phyloP scores from a whole-genome alignment of 106 monocot species.

The Gastrodia elata region DNA sequence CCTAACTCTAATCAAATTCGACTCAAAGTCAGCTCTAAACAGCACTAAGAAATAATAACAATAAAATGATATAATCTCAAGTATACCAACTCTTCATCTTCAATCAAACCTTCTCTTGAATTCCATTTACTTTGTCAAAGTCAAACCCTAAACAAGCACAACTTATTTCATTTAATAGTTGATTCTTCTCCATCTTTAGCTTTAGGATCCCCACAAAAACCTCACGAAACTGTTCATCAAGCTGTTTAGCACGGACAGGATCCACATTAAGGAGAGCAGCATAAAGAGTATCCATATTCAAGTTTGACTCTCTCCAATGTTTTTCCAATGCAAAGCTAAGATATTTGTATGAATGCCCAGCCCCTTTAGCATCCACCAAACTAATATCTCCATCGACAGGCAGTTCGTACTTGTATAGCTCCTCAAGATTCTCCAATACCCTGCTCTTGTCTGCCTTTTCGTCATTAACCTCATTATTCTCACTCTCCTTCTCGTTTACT shows the following conservation, averaged over 20 bases:
- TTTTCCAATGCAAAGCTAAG: conserved; percentile 1
- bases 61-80: neutral
- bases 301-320: neutral
- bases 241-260: neutral
- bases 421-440: neutral
- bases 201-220: neutral
- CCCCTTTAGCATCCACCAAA: neutral
- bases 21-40: no score
- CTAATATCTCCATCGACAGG: neutral
- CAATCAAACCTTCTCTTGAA: neutral
- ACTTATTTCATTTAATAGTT: neutral
- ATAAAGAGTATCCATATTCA: conserved; percentile 6
- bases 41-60: neutral
- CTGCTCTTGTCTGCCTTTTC: neutral
- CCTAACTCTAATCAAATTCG: no score
- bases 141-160: neutral
- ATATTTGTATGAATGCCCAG: neutral
- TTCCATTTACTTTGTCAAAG: neutral
- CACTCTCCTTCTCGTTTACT: neutral
- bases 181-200: conserved; percentile 2
- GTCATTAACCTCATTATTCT: neutral
- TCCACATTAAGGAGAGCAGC: neutral
- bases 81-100: neutral
- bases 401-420: neutral
- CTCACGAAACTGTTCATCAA: neutral